A percentile compares a stretch with the other conserved stretches of the same genome.
phyloP scores from a whole-genome alignment of 1,284 basidiomycete genomes.

The Cryptococcus floricola region DNA sequence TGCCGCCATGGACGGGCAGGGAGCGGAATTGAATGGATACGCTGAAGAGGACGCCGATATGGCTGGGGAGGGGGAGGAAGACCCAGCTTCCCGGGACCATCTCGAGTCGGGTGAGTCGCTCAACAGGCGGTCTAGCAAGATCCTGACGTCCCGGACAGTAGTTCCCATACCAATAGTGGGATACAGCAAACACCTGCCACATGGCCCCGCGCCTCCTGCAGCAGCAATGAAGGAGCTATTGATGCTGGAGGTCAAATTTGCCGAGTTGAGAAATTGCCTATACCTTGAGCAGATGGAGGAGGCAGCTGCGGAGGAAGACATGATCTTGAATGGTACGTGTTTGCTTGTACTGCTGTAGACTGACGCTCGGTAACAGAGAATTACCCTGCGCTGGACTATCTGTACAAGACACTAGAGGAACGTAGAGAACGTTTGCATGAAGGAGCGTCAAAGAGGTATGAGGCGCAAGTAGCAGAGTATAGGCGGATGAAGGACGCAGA shows the following conservation, averaged over 20 bases:
- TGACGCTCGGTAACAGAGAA: conserved; percentile 39
- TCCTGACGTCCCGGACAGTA: not conserved
- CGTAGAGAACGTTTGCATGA: conserved; percentile 43
- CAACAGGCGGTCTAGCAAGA: not conserved
- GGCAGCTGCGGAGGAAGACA: conserved; percentile 54
- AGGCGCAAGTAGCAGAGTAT: conserved; percentile 50
- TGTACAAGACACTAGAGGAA: conserved; percentile 45
- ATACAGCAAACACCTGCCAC: conserved; percentile 15
- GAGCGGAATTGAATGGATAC: not conserved
- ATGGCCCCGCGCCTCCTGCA: conserved; percentile 41
- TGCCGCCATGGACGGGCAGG: no score
- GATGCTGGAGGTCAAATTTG: conserved; percentile 57
- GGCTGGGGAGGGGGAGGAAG: conserved; percentile 1
- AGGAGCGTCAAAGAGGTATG: conserved; percentile 40
- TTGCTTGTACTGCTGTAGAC: not conserved
- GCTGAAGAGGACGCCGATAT: conserved; percentile 3
- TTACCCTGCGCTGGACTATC: conserved; percentile 54
- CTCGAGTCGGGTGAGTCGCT: not conserved
- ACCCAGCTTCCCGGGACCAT: no score
- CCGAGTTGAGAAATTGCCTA: conserved; percentile 54
- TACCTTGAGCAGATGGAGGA: conserved; percentile 57
- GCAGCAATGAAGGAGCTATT: conserved; percentile 55
- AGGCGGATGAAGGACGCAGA: conserved; percentile 47
- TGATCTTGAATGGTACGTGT: conserved; percentile 53
- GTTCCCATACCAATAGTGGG: no score